Evolutionary conservation across 2,329 filamentous ascomycete genomes (phyloP).

Genomic region (Botrytis fragariae): DNA sequence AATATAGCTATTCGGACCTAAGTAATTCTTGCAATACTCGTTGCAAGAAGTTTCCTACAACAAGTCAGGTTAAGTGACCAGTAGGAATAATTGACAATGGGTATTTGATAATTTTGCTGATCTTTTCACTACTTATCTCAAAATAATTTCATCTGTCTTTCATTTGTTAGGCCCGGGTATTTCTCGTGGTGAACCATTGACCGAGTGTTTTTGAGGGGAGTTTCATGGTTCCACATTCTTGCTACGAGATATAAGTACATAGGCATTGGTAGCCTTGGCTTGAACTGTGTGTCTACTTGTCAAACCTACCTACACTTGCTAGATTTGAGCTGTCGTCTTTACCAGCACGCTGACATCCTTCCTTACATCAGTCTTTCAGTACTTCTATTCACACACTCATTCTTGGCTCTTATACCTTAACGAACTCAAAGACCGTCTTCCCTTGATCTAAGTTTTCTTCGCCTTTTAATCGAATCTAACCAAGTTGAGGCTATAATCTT

Average conservation of each 20-base stretch:
- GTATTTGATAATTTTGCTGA: not conserved
- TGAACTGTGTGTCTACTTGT: not conserved
- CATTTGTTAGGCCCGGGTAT: constrained; percentile 2
- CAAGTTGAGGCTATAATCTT: not conserved
- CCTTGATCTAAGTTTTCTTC: not conserved
- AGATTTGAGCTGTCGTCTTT: not conserved
- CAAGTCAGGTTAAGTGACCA: not conserved
- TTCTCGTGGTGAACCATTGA: not conserved
- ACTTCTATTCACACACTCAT: not conserved
- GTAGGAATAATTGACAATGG: not conserved
- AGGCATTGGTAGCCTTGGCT: not conserved
- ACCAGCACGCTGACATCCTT: constrained; percentile 1
- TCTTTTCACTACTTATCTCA: not conserved
- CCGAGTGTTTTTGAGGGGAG: not conserved
- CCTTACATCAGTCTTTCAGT: not conserved
- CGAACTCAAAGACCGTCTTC: not conserved
- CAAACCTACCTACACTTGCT: not conserved
- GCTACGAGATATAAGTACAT: constrained; percentile 9
- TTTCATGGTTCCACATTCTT: not conserved
- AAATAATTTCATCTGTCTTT: constrained; percentile 8
- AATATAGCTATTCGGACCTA: not conserved
- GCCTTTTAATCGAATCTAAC: not conserved
- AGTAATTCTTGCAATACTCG: not conserved
- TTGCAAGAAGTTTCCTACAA: not conserved
- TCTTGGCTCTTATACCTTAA: not conserved